A percentile compares a stretch with the other conserved stretches of the same genome.
Conservation (phyloP, 2,329 filamentous ascomycete species). For the Venturia effusa region DNA sequence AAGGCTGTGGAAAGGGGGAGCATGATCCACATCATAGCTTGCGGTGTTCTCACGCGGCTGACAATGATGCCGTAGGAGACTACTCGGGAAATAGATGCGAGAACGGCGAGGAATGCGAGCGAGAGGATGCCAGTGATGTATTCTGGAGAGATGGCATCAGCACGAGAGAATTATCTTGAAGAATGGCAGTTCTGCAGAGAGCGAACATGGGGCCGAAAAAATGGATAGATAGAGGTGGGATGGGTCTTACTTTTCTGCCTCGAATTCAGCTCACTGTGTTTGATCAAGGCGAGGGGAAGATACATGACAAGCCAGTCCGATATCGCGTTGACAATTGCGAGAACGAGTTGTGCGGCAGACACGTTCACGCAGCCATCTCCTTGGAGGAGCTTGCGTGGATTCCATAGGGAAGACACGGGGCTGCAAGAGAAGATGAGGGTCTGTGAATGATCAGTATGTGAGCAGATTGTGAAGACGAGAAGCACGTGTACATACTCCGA, state of each 20-base stretch:
- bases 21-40: background rate
- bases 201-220: background rate
- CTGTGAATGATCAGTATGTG: background rate
- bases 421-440: conserved; percentile 4
- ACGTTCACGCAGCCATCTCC: background rate
- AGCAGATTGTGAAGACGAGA: background rate
- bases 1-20: background rate
- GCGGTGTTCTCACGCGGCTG: too few relatives aligned
- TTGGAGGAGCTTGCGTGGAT: background rate
- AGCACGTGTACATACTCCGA: background rate
- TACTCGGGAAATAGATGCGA: background rate
- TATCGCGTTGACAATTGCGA: background rate
- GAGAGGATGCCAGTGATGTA: background rate
- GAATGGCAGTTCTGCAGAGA: too few relatives aligned
- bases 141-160: background rate
- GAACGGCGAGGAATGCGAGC: conserved; percentile 1
- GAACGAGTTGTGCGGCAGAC: background rate
- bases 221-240: background rate
- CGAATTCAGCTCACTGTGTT: background rate
- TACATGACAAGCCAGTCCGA: background rate
- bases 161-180: too few relatives aligned
- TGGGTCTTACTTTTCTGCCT: background rate
- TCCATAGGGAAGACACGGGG: background rate
- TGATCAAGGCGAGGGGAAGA: background rate
- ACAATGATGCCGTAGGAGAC: background rate